A percentile compares a stretch with the other conserved stretches of the same genome.
phyloP scores from a whole-genome alignment of 2,329 filamentous ascomycete genomes.

The Verticillium klebahnii region DNA sequence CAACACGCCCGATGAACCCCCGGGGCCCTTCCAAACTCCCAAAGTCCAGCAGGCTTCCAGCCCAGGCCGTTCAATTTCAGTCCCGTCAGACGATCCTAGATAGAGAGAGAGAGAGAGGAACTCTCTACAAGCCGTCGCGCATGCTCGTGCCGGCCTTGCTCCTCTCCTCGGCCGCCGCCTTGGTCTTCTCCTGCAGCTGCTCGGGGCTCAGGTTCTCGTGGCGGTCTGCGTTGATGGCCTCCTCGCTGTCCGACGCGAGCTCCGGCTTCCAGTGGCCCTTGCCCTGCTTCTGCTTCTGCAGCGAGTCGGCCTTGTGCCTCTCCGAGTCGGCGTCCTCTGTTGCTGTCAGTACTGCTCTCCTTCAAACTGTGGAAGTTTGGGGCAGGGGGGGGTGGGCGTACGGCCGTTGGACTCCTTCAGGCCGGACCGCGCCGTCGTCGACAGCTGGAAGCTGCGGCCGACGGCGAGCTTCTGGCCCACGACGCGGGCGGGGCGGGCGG shows the following conservation, averaged over 20 bases:
- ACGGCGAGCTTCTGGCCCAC: conserved; percentile 12
- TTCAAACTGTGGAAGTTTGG: no score
- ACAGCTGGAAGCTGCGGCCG: conserved; percentile 19
- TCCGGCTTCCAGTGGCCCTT: conserved; percentile 72
- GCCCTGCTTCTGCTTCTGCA: conserved; percentile 65
- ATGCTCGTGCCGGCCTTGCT: conserved; percentile 41
- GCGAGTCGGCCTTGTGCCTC: conserved; percentile 55
- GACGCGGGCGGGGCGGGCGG: conserved; percentile 16
- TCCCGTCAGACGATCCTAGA: not conserved
- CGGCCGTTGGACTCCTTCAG: conserved; percentile 33
- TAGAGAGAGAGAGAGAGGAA: not conserved
- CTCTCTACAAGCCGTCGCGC: not conserved
- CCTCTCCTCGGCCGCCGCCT: conserved; percentile 44
- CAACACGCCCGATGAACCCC: not conserved
- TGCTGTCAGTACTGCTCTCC: no score
- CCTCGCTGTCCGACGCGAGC: conserved; percentile 75
- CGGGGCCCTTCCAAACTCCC: not conserved
- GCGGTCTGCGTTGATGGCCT: conserved; percentile 67
- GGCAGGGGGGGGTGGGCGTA: conserved; percentile 13
- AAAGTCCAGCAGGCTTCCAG: not conserved
- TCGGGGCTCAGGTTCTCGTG: conserved; percentile 35
- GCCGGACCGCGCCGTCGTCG: conserved; percentile 21
- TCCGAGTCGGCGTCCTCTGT: conserved; percentile 39
- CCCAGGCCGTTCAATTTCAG: not conserved
- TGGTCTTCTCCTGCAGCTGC: conserved; percentile 55